Base-by-base conservation (phyloP, 176 grass and related monocot genomes). In the Saccharum spontaneum region DNA sequence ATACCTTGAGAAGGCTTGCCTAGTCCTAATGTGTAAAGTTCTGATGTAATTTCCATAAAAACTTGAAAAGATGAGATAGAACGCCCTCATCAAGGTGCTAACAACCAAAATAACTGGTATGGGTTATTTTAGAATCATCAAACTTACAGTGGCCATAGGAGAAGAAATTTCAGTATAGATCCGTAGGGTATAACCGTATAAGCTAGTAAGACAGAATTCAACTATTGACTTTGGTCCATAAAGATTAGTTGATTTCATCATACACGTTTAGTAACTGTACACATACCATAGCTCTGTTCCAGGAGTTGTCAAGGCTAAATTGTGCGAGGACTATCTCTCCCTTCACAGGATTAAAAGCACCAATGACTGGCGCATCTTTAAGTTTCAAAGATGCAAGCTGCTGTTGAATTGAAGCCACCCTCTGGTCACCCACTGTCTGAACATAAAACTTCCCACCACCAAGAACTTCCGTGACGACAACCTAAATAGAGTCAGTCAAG, bases 231-330 rank as follows among this genome's bases (percentile, higher is more conserved):
- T 46, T 8, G 23, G 41, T 12, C 43, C 20, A 71, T 71, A 36
- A 78, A 79, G 33, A 59, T 72, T 57, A 73, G 40, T 60, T 77
- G 28, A 30, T 71, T 77, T 73, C 37, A 83, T 60, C 39, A 50
- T 66, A 78, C 24, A 82, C 65, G 10, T 49, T 52, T 73, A 75
- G 63, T 71, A 77, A 82, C 24, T 36, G 33, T 72, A 62, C 38
- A 16, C 84, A 55, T 96, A 99, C 97, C 97, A 99, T 94, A 65
- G 97, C 97, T 82, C 97, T 92, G 69, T 99, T 99, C 97, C 97
- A 99, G 17, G 94, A 96, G 83, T 99, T 94, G 76, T 99, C 97
- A 15, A 91, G 28, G 54, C 87, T 90, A 86, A 99, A 99, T 48
- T 99, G 93, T 55, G 94, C 81, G 34, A 99, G 91, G 44, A 99